Evolutionary conservation across 2,329 filamentous ascomycete genomes (phyloP), one percentile per base, ranked within the genome.

Genomic region (Hirsutella rhossiliensis): DNA sequence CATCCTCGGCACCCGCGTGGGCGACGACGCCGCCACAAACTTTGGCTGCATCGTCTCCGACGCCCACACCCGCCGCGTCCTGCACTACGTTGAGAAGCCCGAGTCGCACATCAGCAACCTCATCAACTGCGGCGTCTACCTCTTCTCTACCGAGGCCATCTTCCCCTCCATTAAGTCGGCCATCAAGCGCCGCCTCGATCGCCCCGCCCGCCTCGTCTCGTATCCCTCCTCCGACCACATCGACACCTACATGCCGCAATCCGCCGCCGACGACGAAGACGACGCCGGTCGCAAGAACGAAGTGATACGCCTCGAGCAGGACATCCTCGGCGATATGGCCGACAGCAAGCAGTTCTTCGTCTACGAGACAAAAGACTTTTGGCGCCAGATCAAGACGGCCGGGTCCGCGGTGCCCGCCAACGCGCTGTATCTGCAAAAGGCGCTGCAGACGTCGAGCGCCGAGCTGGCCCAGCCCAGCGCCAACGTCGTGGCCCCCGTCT

Each of bases 351-450:
- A 92, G 64, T 98, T 98, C 73, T 97, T 88, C 67, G 92, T 97
- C 29, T 85, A 95, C 64, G 92, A 98, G 72, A 97, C 90, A 52
- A 94, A 94, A 71, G 92, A 97, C 64, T 98, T 98, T 67, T 98
- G 92, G 92, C 87, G 92, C 56, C 92, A 98, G 73, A 97, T 98
- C 77, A 98, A 98, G 78, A 96, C 92, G 2, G 92, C 92, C 47
- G 92, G 92, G 47, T 97, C 90, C 6, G 92, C 92, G 41, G 88
- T 98, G 27, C 92, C 92, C 15, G 92, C 92, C 50, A 97, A 97
- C 59, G 92, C 92, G 13, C 77, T 98, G 30, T 98, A 98, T 68
- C 79, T 98, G 44, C 87, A 94, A 62, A 87, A 96, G 71, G 90
- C 92, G 18, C 84, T 84, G 72, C 90, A 97, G 67, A 76, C 73